Evolutionary conservation across 495 filamentous ascomycete species (phyloP).

Genomic region (Penicillium parvum): DNA sequence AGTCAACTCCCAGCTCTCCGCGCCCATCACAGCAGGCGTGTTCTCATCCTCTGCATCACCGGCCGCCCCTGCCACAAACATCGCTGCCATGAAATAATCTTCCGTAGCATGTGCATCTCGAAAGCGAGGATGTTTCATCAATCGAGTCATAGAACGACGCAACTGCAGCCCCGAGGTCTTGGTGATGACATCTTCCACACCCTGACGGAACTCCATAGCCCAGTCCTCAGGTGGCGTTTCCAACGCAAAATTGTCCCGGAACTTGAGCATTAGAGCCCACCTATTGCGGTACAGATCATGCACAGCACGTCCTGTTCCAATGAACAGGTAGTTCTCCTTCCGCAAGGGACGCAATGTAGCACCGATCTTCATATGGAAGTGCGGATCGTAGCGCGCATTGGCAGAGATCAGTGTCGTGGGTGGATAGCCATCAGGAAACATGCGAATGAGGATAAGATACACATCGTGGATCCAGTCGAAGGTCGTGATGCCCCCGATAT

Average conservation of each 20-base stretch:
- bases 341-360: conserved; percentile 48
- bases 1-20: conserved; percentile 60
- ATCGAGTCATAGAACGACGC: conserved; percentile 43
- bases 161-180: conserved; percentile 46
- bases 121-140: conserved; percentile 60
- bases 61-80: conserved; percentile 53
- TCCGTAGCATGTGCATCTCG: conserved; percentile 60
- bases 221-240: conserved; percentile 50
- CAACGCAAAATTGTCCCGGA: conserved; percentile 58
- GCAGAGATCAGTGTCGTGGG: conserved; percentile 55
- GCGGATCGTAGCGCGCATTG: conserved; percentile 58
- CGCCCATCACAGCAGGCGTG: conserved; percentile 36
- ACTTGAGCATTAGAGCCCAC: conserved; percentile 56
- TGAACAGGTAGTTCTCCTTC: conserved; percentile 46
- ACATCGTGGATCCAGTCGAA: conserved; percentile 67
- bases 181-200: conserved; percentile 50
- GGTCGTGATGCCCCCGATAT: conserved; percentile 38
- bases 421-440: conserved; percentile 55
- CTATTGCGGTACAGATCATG: conserved; percentile 61
- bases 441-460: conserved; percentile 57
- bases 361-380: conserved; percentile 55
- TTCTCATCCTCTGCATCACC: conserved; percentile 48
- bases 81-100: conserved; percentile 58
- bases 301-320: conserved; percentile 58
- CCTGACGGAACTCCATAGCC: conserved; percentile 58